These are phyloP conservation scores for Candida piceae DNA, from an alignment of 805 yeast genomes.

Conservation along the genomic window DNA sequence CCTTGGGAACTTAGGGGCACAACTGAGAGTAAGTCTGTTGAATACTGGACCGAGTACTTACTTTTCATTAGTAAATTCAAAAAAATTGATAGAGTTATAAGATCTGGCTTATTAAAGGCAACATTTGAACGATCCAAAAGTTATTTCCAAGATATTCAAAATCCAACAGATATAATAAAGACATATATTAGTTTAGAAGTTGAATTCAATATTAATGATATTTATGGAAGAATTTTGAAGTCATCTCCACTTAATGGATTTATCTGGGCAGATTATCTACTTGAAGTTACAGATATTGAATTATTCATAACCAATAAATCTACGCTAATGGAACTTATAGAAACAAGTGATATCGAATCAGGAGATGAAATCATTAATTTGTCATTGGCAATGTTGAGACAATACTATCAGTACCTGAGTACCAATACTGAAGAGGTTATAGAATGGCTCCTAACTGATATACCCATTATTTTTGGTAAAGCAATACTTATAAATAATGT, in stretches of 20 bases:
- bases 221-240: slow-evolving; percentile 3
- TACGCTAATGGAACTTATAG: neutral
- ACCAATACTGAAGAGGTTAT: slow-evolving; percentile 4
- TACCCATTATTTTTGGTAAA: slow-evolving; percentile 18
- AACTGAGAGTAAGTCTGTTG: slow-evolving; percentile 10
- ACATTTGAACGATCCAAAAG: slow-evolving; percentile 30
- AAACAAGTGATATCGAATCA: neutral
- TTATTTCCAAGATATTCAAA: slow-evolving; percentile 6
- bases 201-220: slow-evolving; percentile 1
- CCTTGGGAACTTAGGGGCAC: slow-evolving; percentile 27
- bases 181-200: slow-evolving; percentile 17
- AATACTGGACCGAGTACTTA: slow-evolving; percentile 17
- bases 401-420: slow-evolving; percentile 5
- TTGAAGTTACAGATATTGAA: neutral
- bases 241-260: slow-evolving; percentile 1
- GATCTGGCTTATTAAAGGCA: slow-evolving; percentile 10
- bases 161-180: neutral
- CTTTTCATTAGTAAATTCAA: slow-evolving; percentile 6
- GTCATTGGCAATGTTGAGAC: slow-evolving; percentile 4
- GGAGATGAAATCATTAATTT: slow-evolving; percentile 1
- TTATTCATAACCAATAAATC: neutral
- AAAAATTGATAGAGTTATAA: slow-evolving; percentile 5
- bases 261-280: slow-evolving; percentile 4
- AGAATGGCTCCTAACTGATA: slow-evolving; percentile 15
- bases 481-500: slow-evolving; percentile 31